Conservation (phyloP, 2,329 filamentous ascomycete genomes). For the Endocalyx cinctus region DNA sequence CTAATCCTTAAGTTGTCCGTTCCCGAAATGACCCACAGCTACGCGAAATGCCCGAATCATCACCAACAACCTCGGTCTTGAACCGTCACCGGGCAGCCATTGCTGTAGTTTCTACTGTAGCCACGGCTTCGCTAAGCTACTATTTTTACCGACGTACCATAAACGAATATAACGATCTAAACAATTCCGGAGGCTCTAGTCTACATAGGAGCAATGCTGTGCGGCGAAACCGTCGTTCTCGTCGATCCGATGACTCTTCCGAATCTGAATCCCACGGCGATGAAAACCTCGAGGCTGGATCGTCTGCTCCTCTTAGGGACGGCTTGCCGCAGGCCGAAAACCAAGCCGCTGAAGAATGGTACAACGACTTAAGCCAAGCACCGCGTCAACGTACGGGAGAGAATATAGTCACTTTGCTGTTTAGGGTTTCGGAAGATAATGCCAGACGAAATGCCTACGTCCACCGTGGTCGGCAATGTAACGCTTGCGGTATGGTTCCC, state of each 20-base stretch:
- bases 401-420: constrained; percentile 79
- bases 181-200: constrained; percentile 20
- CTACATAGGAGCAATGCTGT: constrained; percentile 66
- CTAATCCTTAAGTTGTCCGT: constrained; percentile 3
- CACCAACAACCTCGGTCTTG: constrained; percentile 47
- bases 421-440: constrained; percentile 91
- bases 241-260: constrained; percentile 29
- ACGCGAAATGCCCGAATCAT: constrained; percentile 40
- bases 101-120: constrained; percentile 49
- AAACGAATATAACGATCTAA: constrained; percentile 23
- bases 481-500: constrained; percentile 79
- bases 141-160: constrained; percentile 44
- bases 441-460: constrained; percentile 83
- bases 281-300: constrained; percentile 36
- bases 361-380: constrained; percentile 38
- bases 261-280: constrained; percentile 39
- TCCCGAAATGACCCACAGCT: constrained; percentile 22
- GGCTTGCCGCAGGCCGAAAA: constrained; percentile 35
- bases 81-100: constrained; percentile 52
- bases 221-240: constrained; percentile 43
- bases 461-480: constrained; percentile 88
- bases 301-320: constrained; percentile 31
- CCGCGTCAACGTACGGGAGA: constrained; percentile 57
- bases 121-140: constrained; percentile 54
- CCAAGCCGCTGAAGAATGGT: constrained; percentile 44